Percentiles rank a stretch among this genome's conserved stretches.
These are phyloP conservation scores for Vanrija sp. DNA, from an alignment of 1,284 basidiomycete species.

Conservation along the genomic window DNA sequence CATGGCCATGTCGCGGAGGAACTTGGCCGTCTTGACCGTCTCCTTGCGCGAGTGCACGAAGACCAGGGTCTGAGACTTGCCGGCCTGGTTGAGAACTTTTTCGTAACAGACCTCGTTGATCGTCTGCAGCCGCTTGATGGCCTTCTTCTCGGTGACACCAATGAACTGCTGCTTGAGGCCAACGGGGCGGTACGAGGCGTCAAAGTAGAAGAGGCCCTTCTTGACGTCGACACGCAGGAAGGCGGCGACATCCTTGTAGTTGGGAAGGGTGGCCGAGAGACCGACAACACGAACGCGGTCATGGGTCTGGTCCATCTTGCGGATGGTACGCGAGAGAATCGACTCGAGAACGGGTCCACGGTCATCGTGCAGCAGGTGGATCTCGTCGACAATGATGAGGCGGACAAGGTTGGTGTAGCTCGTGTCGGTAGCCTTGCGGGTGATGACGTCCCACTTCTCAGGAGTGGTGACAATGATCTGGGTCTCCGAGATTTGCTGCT, in stretches of 20 bases:
- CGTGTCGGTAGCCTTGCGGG: constrained; percentile 94
- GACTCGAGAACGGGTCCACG: constrained; percentile 96
- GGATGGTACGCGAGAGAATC: constrained; percentile 84
- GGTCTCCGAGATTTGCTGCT: constrained; percentile 93
- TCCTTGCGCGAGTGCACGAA: constrained; percentile 99
- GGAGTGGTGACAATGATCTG: constrained; percentile 99
- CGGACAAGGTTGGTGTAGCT: constrained; percentile 96
- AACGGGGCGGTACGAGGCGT: constrained; percentile 88
- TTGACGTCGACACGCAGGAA: constrained; percentile 93
- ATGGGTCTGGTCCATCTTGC: constrained; percentile 89
- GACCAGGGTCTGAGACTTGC: constrained; percentile 73
- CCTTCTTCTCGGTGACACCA: constrained; percentile 98
- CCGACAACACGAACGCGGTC: constrained; percentile 93
- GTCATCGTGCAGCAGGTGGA: constrained; percentile 95
- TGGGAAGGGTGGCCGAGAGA: constrained; percentile 92
- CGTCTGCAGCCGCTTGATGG: constrained; percentile 95
- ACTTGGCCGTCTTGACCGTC: constrained; percentile 94
- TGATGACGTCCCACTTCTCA: constrained; percentile 99
- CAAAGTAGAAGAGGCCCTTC: constrained; percentile 96
- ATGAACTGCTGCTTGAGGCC: constrained; percentile 95
- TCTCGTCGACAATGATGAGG: constrained; percentile 97
- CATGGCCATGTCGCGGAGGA: constrained; percentile 89
- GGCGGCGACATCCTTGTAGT: constrained; percentile 97
- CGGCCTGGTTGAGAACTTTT: constrained; percentile 90
- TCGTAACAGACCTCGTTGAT: constrained; percentile 99